Base-by-base conservation (phyloP, 2,329 filamentous ascomycete species). In the Cyphellophora attinorum region DNA sequence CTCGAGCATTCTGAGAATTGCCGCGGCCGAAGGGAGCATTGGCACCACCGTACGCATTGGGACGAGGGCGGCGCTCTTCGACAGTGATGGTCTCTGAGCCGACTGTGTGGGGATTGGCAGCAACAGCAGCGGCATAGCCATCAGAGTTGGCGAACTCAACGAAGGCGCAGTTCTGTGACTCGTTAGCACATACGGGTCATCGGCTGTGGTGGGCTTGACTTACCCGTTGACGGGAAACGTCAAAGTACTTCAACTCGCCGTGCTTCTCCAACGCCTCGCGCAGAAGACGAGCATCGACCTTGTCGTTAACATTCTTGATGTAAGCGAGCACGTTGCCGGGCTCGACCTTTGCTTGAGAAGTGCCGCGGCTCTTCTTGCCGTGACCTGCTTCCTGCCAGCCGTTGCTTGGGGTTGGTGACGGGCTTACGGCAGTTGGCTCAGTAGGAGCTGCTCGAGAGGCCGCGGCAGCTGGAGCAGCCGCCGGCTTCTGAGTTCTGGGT, bases 281-380 rank as follows among this genome's bases (percentile, higher is more conserved):
- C 40, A 98, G 68, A 30, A 85, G 75, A 27, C 76, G 74, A 11
- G 78, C 72, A 55, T 84, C 74, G 34, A 98, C 79, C 63, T 86
- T 88, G 19, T 93, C 86, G 32, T 79, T 89, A 32, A 96, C 89
- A 51, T 89, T 93, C 70, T 94, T 94, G 60, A 98, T 85, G 60
- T 95, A 96, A 13, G 82, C 91, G 48, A 86, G 74, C 35, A 79
- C 79, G 42, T 76, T 76, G 44, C 89, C 81, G 52, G 85, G 81
- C 30, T 64, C 56, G 16, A 68, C 59, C 33, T 67, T 67, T 37
- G 76, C 68, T 49, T 76, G 68, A 35, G 78, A 74, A 59, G 83
- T 80, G 33, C 74, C 74, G 44, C 85, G 77, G 51, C 79, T 80
- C 55, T 85, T 79, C 70, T 91, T 91, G 50, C 81, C 81, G 60